Percentiles rank a stretch among this genome's conserved stretches.
These are phyloP conservation scores for Colletotrichum orbiculare DNA, from an alignment of 2,329 filamentous ascomycete species.

Conservation along the genomic window DNA sequence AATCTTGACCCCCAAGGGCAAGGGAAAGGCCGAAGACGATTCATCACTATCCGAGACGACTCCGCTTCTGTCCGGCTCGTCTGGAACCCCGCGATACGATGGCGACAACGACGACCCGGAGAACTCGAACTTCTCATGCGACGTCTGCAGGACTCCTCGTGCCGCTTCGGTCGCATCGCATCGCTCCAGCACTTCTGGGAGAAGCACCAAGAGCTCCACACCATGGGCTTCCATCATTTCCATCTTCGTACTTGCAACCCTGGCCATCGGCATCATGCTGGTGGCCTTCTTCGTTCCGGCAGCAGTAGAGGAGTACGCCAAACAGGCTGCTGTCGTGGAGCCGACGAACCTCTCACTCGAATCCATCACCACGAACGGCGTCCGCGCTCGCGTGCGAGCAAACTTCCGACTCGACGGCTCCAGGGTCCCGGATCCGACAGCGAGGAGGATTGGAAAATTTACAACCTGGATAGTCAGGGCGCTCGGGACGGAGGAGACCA, in stretches of 20 bases:
- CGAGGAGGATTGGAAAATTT: constrained; percentile 80
- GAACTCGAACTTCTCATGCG: constrained; percentile 13
- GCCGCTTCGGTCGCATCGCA: constrained; percentile 37
- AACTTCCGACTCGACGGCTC: constrained; percentile 84
- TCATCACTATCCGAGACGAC: constrained; percentile 56
- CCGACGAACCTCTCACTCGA: constrained; percentile 88
- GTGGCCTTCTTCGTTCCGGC: constrained; percentile 85
- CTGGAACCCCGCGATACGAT: constrained; percentile 52
- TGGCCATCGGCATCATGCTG: constrained; percentile 76
- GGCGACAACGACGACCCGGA: constrained; percentile 47
- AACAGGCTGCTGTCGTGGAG: constrained; percentile 83
- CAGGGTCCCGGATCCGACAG: constrained; percentile 75
- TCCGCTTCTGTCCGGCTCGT: constrained; percentile 59
- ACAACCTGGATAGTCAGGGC: constrained; percentile 84
- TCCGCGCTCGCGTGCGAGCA: constrained; percentile 83
- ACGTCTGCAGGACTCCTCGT: constrained; percentile 36
- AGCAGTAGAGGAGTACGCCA: constrained; percentile 85
- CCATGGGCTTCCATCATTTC: constrained; percentile 86
- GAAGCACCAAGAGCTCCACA: constrained; percentile 52
- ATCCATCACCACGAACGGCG: constrained; percentile 81
- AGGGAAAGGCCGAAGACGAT: constrained; percentile 41
- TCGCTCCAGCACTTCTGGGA: constrained; percentile 39
- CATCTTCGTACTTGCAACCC: constrained; percentile 71
- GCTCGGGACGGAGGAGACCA: constrained; percentile 78
- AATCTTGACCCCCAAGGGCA: constrained; percentile 52